phyloP scores from a whole-genome alignment of 257 asterid genomes.

The Lavandula angustifolia region DNA sequence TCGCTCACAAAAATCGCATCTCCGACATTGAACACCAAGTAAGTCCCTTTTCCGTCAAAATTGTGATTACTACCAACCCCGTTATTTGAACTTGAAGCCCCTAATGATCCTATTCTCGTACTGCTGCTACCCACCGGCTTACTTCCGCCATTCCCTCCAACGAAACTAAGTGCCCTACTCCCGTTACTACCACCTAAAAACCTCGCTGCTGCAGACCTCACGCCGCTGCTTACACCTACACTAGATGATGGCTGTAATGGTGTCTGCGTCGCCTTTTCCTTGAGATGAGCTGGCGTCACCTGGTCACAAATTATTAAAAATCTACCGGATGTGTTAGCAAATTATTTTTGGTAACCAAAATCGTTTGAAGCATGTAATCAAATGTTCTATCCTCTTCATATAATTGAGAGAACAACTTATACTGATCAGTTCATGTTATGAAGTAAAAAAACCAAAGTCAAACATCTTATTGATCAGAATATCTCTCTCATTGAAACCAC shows the following conservation, averaged over 20 bases:
- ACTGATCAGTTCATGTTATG: neutral
- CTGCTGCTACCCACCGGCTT: slow-evolving; percentile 62
- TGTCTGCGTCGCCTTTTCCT: slow-evolving; percentile 76
- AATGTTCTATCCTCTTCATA: neutral
- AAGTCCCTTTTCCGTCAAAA: slow-evolving; percentile 93
- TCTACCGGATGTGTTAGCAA: neutral
- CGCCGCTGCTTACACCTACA: slow-evolving; percentile 84
- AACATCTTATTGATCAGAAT: slow-evolving; percentile 1
- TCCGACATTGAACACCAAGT: slow-evolving; percentile 91
- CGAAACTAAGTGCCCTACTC: slow-evolving; percentile 91
- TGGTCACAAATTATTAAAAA: slow-evolving; percentile 37
- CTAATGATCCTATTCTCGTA: slow-evolving; percentile 81
- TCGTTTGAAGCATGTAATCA: neutral
- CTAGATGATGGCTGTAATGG: slow-evolving; percentile 68
- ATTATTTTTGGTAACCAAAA: neutral
- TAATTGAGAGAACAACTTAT: neutral
- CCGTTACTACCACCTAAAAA: slow-evolving; percentile 87
- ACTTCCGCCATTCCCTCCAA: slow-evolving; percentile 91
- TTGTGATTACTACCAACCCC: slow-evolving; percentile 55
- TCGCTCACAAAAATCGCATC: slow-evolving; percentile 90
- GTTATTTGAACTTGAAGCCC: slow-evolving; percentile 72
- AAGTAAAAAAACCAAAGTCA: slow-evolving; percentile 23
- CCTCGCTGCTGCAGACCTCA: slow-evolving; percentile 97
- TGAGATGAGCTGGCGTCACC: slow-evolving; percentile 91
- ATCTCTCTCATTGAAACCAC: slow-evolving; percentile 1